Evolutionary conservation across 352 stramenopile genomes (phyloP), one percentile per base, ranked within the genome.

Genomic region (Thalassiosira hispida): DNA sequence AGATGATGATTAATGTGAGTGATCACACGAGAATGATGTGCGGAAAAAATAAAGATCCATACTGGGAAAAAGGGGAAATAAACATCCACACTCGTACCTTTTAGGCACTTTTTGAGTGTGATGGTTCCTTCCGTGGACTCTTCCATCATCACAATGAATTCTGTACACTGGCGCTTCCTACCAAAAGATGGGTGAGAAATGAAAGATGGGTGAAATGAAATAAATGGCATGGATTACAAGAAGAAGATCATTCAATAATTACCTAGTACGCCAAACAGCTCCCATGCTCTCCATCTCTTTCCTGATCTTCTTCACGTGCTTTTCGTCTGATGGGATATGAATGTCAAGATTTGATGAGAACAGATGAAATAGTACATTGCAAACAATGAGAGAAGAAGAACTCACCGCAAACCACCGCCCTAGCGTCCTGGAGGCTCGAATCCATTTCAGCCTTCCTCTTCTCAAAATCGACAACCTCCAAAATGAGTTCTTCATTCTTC

Each of bases 61-160:
- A n/a, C n/a, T n/a, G n/a, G n/a, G n/a, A n/a, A n/a, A n/a, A n/a
- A n/a, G 35, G 35, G 35, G 12, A 5, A 42, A 12, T 42, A 42
- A 42, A 12, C 5, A 42, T 42, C 12, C 18, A 23, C 38, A 20
- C 57, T 35, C 23, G 51, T 35, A 25, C 67, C 83, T 20, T 52
- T 79, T 9, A 90, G 47, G 52, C 77, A 90, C 61, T 94, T 94
- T 53, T 87, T 89, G 27, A 81, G 52, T 42, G 16, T 75, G 8
- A 94, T 73, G 0, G 73, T 79, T 25, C 89, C 89, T 40, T 94
- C 89, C 5, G 84, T 91, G 12, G 73, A 75, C 53, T 91, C 85
- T 64, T 94, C 89, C 64, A 94, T 82, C 22, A 49, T 27, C 53
- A 65, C 81, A 20, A 94, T 55, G 62, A 91, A 91, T 16, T 65